Evolutionary conservation across 2,329 filamentous ascomycete species (phyloP), one percentile per base, ranked within the genome.

Genomic region (Colletotrichum sp.): DNA sequence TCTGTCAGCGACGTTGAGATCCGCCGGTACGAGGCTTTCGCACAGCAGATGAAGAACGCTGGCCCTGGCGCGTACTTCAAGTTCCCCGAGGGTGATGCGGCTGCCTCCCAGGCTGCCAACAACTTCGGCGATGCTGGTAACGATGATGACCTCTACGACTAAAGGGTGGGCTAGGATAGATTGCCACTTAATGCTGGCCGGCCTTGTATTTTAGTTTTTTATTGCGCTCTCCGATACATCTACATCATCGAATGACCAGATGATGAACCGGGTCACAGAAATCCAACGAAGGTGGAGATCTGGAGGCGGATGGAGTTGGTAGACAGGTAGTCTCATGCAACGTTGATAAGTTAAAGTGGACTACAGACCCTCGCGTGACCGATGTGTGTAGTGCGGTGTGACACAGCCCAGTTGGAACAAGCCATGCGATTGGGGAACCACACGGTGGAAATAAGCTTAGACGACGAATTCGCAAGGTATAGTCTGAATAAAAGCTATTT

Each of bases 21-120:
- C 82, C 95, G 97, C 83, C 94, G 96, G 77, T 99, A 99, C 88
- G 97, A 99, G 90, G 96, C 97, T 6, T 99, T 99, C 82, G 95
- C 96, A 55, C 96, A 99, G 89, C 96, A 96, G 86, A 98, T 99
- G 96, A 99, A 99, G 95, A 98, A 98, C 85, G 93, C 95, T 76
- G 96, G 96, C 68, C 96, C 96, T 52, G 96, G 96, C 82, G 96
- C 95, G 81, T 98, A 97, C 92, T 99, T 99, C 95, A 96, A 98
- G 87, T 99, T 99, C 93, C 96, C 95, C 36, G 89, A 90, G 77
- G 85, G 82, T 25, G 89, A 95, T 90, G 90, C 94, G 90, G 85
- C 94, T 91, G 90, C 92, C 85, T 82, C 87, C 81, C 85, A 88
- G 86, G 84, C 91, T 88, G 87, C 90, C 79, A 89, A 90, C 88